Conservation (phyloP, 2,329 filamentous ascomycete species). For the Colletotrichum liaoningense region DNA sequence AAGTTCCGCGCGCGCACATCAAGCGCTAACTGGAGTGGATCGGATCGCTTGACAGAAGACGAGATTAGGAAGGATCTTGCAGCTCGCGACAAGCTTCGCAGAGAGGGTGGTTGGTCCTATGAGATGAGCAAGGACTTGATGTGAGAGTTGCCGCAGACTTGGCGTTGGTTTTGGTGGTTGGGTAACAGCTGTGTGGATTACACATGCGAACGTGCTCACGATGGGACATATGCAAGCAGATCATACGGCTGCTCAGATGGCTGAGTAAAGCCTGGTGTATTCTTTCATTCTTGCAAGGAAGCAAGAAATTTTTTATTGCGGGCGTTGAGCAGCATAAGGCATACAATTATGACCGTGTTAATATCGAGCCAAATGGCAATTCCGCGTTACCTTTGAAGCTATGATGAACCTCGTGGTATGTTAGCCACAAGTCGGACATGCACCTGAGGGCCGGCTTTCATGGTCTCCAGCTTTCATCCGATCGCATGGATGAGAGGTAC, state of each 20-base stretch:
- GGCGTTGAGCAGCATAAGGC: slow-evolving; percentile 32
- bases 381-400: not conserved
- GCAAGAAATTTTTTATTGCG: slow-evolving; percentile 7
- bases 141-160: slow-evolving; percentile 40
- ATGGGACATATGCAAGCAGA: slow-evolving; percentile 20
- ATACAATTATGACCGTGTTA: slow-evolving; percentile 23
- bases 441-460: too few species aligned
- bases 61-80: slow-evolving; percentile 85
- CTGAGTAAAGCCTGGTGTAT: slow-evolving; percentile 11
- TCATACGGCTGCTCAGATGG: slow-evolving; percentile 10
- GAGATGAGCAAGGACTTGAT: slow-evolving; percentile 63
- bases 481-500: not conserved
- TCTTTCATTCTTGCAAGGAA: slow-evolving; percentile 12
- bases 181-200: slow-evolving; percentile 31
- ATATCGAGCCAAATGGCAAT: slow-evolving; percentile 20
- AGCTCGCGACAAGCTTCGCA: slow-evolving; percentile 80
- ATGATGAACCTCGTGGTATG: not conserved
- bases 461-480: not conserved
- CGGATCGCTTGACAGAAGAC: slow-evolving; percentile 86
- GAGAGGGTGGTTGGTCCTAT: slow-evolving; percentile 89
- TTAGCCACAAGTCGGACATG: not conserved
- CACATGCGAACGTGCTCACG: slow-evolving; percentile 34
- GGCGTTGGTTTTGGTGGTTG: slow-evolving; percentile 28
- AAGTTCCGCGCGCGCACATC: slow-evolving; percentile 92
- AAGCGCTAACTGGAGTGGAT: slow-evolving; percentile 91